A percentile compares a stretch with the other conserved stretches of the same genome.
These are phyloP conservation scores for Pichiaceae sp. DNA, from an alignment of 1,139 yeast species.

Conservation along the genomic window DNA sequence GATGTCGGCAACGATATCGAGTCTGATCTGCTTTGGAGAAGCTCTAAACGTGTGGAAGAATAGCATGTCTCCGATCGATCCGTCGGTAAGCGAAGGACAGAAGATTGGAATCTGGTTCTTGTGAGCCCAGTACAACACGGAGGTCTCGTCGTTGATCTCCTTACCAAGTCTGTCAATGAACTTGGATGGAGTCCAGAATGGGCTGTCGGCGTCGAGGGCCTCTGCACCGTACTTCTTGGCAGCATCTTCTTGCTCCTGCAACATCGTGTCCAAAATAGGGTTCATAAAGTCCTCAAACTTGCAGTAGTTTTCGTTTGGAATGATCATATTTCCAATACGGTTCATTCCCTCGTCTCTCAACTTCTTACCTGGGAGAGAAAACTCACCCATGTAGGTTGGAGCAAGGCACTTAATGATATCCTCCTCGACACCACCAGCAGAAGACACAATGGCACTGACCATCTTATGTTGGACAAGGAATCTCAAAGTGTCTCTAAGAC, in stretches of 20 bases:
- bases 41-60: constrained; percentile 96
- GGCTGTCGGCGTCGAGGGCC: constrained; percentile 53
- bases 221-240: constrained; percentile 39
- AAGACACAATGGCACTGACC: constrained; percentile 90
- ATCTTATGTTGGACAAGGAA: constrained; percentile 86
- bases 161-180: constrained; percentile 89
- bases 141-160: constrained; percentile 86
- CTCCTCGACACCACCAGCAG: constrained; percentile 98
- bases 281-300: constrained; percentile 98
- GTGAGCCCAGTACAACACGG: constrained; percentile 97
- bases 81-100: constrained; percentile 97
- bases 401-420: constrained; percentile 94
- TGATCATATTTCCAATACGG: constrained; percentile 92
- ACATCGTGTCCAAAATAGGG: constrained; percentile 78
- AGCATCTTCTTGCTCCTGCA: constrained; percentile 79
- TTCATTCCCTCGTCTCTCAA: constrained; percentile 94
- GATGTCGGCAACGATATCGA: constrained; percentile 91
- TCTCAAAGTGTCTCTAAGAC: constrained; percentile 83
- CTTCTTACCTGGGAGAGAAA: constrained; percentile 67
- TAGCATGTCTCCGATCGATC: constrained; percentile 97
- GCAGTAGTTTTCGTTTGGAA: constrained; percentile 96
- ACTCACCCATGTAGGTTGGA: constrained; percentile 92
- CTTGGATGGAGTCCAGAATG: constrained; percentile 86
- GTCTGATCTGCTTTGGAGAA: constrained; percentile 78
- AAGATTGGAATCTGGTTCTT: constrained; percentile 92